A percentile compares a stretch with the other conserved stretches of the same genome.
Evolutionary conservation across 768 basidiomycete genomes (phyloP).

Genomic region (Amanita phalloides): DNA sequence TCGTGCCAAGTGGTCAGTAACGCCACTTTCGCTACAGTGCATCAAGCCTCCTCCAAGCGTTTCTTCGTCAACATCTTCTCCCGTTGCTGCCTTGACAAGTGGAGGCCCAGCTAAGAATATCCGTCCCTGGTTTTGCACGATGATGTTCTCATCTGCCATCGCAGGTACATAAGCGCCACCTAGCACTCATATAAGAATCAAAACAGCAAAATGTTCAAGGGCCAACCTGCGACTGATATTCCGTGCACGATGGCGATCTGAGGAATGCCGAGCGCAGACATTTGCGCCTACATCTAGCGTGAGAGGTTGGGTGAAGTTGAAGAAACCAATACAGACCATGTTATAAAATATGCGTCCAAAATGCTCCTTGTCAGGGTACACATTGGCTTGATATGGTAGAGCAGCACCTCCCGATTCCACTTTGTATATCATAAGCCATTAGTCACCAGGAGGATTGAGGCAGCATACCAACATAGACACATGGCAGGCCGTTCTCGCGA

Average conservation of each 20-base stretch:
- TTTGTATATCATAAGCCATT: slow-evolving; percentile 16
- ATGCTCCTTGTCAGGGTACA: slow-evolving; percentile 92
- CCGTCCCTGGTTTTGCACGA: slow-evolving; percentile 82
- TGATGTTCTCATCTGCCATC: slow-evolving; percentile 93
- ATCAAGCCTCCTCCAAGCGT: slow-evolving; percentile 83
- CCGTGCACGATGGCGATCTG: slow-evolving; percentile 93
- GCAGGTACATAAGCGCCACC: slow-evolving; percentile 93
- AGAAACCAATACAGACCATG: slow-evolving; percentile 49
- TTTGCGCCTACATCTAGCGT: slow-evolving; percentile 56
- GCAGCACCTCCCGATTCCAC: slow-evolving; percentile 95
- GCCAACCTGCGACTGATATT: slow-evolving; percentile 77
- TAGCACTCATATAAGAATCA: slow-evolving; percentile 14
- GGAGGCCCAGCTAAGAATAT: slow-evolving; percentile 95
- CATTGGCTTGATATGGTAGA: slow-evolving; percentile 85
- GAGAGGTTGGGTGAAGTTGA: slow-evolving; percentile 6
- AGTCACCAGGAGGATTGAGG: background rate
- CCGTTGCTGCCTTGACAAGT: slow-evolving; percentile 89
- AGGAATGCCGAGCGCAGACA: slow-evolving; percentile 86
- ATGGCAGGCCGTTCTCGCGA: slow-evolving; percentile 81
- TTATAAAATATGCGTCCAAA: slow-evolving; percentile 97
- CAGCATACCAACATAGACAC: slow-evolving; percentile 78
- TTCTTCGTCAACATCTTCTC: slow-evolving; percentile 89
- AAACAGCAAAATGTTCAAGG: background rate
- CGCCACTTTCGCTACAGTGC: slow-evolving; percentile 88
- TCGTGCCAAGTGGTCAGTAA: slow-evolving; percentile 79